These are phyloP conservation scores for Aspergillus chevalieri DNA, from an alignment of 2,329 filamentous ascomycete genomes.

Conservation along the genomic window DNA sequence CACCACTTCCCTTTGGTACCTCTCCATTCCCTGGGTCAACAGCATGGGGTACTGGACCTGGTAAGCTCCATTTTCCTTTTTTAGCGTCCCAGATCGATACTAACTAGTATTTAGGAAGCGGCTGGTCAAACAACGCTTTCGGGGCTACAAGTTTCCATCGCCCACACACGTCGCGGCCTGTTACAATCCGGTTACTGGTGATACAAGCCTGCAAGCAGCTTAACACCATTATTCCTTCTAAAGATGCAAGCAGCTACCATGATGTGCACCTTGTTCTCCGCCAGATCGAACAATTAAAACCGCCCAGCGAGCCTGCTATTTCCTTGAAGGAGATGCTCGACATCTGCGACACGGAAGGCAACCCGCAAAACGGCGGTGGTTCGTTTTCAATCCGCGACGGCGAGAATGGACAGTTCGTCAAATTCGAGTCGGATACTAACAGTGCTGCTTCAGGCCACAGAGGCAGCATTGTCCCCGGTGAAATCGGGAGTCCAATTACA, in stretches of 20 bases:
- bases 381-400: conserved; percentile 65
- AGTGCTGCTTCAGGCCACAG: conserved; percentile 39
- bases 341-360: conserved; percentile 88
- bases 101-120: conserved; percentile 31
- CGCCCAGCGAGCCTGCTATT: conserved; percentile 51
- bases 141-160: conserved; percentile 44
- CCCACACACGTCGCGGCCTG: conserved; percentile 56
- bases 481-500: conserved; percentile 63
- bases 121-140: conserved; percentile 47
- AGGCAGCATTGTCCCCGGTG: conserved; percentile 50
- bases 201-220: conserved; percentile 70
- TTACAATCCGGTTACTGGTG: conserved; percentile 66
- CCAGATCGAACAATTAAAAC: conserved; percentile 61
- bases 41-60: conserved; percentile 34
- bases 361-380: conserved; percentile 79
- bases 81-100: conserved; percentile 4
- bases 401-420: conserved; percentile 37
- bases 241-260: conserved; percentile 58
- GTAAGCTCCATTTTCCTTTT: conserved; percentile 19
- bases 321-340: conserved; percentile 66
- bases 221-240: conserved; percentile 31
- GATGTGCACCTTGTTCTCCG: conserved; percentile 57
- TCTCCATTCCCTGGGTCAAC: conserved; percentile 31
- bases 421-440: conserved; percentile 48
- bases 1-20: conserved; percentile 33